Conservation (phyloP, 208 protist species). For the Phytomonas sp. region DNA sequence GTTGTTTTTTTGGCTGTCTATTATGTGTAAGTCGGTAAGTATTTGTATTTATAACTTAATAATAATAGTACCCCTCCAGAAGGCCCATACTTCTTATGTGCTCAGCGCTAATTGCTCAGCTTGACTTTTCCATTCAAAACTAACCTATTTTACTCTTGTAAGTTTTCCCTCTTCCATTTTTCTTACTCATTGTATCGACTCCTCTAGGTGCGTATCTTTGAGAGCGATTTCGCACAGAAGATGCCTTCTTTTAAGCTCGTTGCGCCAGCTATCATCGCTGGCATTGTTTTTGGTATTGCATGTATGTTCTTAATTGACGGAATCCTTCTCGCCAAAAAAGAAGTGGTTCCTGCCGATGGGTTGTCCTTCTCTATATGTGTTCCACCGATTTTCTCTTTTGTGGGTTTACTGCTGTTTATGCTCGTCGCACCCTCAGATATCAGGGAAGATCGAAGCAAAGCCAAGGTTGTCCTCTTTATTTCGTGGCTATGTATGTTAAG, state of each 20-base stretch:
- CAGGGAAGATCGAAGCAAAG: conserved; percentile 34
- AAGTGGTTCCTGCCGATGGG: conserved; percentile 23
- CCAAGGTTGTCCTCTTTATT: conserved; percentile 60
- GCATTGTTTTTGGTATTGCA: conserved; percentile 46
- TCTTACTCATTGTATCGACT: not conserved
- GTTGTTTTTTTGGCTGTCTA: conserved; percentile 12
- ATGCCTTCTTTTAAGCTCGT: not conserved
- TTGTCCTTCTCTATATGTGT: conserved; percentile 48
- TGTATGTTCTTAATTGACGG: conserved; percentile 48
- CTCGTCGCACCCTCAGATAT: conserved; percentile 50
- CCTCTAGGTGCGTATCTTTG: not conserved
- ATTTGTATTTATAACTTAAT: not conserved
- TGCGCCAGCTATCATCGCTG: conserved; percentile 31
- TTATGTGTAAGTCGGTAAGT: not conserved
- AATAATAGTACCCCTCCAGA: not conserved
- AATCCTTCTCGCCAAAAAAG: conserved; percentile 34
- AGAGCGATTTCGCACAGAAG: not conserved
- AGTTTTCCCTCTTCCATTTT: not conserved
- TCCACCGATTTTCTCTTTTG: conserved; percentile 57
- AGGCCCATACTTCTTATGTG: not conserved
- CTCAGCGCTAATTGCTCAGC: not conserved
- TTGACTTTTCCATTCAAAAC: no score
- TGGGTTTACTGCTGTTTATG: conserved; percentile 54
- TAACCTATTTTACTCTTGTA: no score
- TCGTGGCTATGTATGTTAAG: conserved; percentile 62